Percentiles rank a stretch among this genome's conserved stretches.
Evolutionary conservation across 441 rosid genomes (phyloP).

Genomic region (Gossypium schwendimanii): DNA sequence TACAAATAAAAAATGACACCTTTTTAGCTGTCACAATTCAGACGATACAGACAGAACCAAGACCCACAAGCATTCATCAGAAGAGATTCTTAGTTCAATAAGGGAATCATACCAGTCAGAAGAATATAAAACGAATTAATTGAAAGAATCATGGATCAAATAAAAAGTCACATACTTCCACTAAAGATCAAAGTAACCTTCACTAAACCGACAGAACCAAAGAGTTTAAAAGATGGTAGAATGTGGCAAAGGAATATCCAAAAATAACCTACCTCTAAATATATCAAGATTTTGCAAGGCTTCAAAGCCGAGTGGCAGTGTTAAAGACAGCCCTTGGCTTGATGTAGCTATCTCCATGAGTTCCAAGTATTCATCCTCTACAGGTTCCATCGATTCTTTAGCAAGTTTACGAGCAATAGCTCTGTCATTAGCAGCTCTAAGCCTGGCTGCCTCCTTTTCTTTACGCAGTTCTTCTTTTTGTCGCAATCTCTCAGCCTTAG

Average conservation of each 20-base stretch:
- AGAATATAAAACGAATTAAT: not conserved
- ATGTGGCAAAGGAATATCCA: not conserved
- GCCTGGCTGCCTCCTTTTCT: constrained; percentile 75
- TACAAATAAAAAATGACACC: not conserved
- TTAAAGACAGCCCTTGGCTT: constrained; percentile 67
- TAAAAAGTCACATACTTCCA: no score
- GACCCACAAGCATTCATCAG: not conserved
- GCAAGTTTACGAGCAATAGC: constrained; percentile 97
- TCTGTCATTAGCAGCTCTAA: constrained; percentile 81
- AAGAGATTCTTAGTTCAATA: not conserved
- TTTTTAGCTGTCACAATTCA: not conserved
- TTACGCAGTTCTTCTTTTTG: constrained; percentile 83
- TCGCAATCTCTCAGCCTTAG: constrained; percentile 78
- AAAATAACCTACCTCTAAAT: constrained; percentile 56
- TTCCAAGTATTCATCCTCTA: constrained; percentile 96
- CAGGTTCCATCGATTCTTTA: constrained; percentile 93
- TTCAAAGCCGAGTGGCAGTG: constrained; percentile 73
- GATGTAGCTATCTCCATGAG: constrained; percentile 95
- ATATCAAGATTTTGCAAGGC: constrained; percentile 78
- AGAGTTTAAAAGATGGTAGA: not conserved
- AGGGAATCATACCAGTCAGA: not conserved
- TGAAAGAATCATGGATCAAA: not conserved
- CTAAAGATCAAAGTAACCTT: not conserved
- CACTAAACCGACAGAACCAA: not conserved
- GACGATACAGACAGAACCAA: not conserved